phyloP scores from a whole-genome alignment of 768 basidiomycete species.

The Russula ochroleuca region DNA sequence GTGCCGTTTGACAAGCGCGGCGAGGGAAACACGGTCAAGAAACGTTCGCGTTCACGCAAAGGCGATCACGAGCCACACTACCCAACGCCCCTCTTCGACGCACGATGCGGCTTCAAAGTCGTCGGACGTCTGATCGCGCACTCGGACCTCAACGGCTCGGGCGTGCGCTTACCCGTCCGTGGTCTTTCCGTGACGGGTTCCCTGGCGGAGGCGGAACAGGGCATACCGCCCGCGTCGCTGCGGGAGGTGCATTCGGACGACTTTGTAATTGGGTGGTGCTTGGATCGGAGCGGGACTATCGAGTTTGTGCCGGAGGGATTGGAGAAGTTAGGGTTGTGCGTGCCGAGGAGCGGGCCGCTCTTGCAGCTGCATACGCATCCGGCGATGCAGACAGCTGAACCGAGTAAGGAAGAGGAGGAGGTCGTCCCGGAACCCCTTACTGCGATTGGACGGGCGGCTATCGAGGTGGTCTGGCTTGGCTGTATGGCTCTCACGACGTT shows the following conservation, averaged over 20 bases:
- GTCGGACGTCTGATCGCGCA: conserved; percentile 71
- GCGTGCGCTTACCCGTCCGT: conserved; percentile 66
- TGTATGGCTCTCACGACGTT: conserved; percentile 49
- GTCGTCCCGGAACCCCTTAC: conserved; percentile 45
- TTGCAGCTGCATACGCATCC: conserved; percentile 9
- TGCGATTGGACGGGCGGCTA: conserved; percentile 46
- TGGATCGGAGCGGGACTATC: conserved; percentile 60
- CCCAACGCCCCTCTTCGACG: conserved; percentile 35
- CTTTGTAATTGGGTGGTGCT: conserved; percentile 57
- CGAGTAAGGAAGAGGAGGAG: conserved; percentile 42
- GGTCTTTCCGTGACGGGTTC: conserved; percentile 65
- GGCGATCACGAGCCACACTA: conserved; percentile 37
- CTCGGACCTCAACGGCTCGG: conserved; percentile 65
- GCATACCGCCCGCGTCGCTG: conserved; percentile 36
- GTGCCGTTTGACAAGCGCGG: conserved; percentile 48
- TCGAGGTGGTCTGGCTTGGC: conserved; percentile 54
- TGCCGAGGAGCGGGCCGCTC: conserved; percentile 26
- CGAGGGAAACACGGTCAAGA: conserved; percentile 39
- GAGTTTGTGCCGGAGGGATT: conserved; percentile 80
- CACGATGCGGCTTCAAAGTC: conserved; percentile 64
- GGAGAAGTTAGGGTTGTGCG: conserved; percentile 65
- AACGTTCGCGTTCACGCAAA: conserved; percentile 37
- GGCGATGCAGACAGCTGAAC: conserved; percentile 35
- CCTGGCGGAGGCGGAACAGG: conserved; percentile 40
- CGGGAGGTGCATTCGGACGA: conserved; percentile 39